These are phyloP conservation scores for Diaporthe sp. DNA, from an alignment of 2,329 filamentous ascomycete genomes.

Conservation along the genomic window DNA sequence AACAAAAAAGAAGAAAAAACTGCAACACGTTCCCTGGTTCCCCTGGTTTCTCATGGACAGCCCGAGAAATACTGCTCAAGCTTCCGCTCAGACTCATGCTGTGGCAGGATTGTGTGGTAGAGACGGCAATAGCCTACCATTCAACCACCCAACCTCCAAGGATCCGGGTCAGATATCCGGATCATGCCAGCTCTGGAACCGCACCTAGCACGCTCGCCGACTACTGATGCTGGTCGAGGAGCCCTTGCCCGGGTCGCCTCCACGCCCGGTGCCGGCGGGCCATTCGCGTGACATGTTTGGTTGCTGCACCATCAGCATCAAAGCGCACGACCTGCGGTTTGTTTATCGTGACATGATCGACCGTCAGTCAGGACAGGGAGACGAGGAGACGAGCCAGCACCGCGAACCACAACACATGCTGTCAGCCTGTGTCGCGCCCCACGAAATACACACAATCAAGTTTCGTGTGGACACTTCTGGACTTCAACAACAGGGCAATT, in stretches of 20 bases:
- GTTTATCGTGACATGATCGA: slow-evolving; percentile 28
- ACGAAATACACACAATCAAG: not conserved
- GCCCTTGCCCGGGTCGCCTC: slow-evolving; percentile 19
- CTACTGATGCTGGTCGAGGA: slow-evolving; percentile 12
- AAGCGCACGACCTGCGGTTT: slow-evolving; percentile 24
- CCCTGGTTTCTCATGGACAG: not conserved
- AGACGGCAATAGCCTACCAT: slow-evolving; percentile 3
- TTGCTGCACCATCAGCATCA: slow-evolving; percentile 21
- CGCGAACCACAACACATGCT: not conserved
- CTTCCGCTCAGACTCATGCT: slow-evolving; percentile 23
- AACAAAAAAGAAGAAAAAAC: not conserved
- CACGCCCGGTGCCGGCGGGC: slow-evolving; percentile 16
- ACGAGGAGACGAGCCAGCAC: not conserved
- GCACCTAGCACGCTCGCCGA: not conserved
- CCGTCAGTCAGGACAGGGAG: not conserved
- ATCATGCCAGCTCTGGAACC: slow-evolving; percentile 18
- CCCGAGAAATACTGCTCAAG: slow-evolving; percentile 15
- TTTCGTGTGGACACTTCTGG: too few species aligned
- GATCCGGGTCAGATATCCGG: slow-evolving; percentile 13
- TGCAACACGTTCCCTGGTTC: not conserved
- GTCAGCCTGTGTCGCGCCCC: not conserved
- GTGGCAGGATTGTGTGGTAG: slow-evolving; percentile 27
- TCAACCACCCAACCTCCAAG: not conserved
- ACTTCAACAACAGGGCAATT: not conserved
- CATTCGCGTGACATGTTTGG: slow-evolving; percentile 19